These are phyloP conservation scores for Amoeboaphelidium protococcarum DNA, from an alignment of 371 early-diverging fungal species.

Conservation along the genomic window DNA sequence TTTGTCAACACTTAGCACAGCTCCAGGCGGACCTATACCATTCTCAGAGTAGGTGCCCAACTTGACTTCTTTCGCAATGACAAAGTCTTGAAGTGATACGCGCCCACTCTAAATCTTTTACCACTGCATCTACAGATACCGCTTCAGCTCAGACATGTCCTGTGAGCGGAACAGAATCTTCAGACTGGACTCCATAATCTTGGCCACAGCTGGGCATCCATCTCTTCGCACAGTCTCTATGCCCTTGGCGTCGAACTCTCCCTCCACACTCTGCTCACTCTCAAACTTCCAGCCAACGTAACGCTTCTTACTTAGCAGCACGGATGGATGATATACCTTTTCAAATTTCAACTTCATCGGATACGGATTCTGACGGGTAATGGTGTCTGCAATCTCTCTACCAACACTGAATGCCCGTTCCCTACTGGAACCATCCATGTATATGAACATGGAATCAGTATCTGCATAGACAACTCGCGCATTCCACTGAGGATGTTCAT, in stretches of 20 bases:
- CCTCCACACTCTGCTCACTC: slow-evolving; percentile 20
- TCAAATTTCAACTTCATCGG: slow-evolving; percentile 73
- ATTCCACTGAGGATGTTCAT: slow-evolving; percentile 31
- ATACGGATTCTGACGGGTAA: slow-evolving; percentile 37
- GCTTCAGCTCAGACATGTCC: slow-evolving; percentile 47
- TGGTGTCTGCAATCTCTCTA: slow-evolving; percentile 35
- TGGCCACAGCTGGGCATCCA: slow-evolving; percentile 43
- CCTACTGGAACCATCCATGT: slow-evolving; percentile 32
- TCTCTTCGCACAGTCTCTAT: slow-evolving; percentile 76
- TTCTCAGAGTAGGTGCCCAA: slow-evolving; percentile 29
- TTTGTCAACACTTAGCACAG: slow-evolving; percentile 26
- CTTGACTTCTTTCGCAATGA: slow-evolving; percentile 57
- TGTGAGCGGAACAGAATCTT: slow-evolving; percentile 50
- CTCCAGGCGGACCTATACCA: slow-evolving; percentile 38
- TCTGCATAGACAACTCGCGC: slow-evolving; percentile 70
- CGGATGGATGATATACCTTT: slow-evolving; percentile 63
- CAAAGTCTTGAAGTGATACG: slow-evolving; percentile 38
- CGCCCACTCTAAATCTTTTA: slow-evolving; percentile 32
- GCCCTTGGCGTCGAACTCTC: slow-evolving; percentile 73
- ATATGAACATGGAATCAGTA: slow-evolving; percentile 66
- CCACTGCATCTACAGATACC: slow-evolving; percentile 36
- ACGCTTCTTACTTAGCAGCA: slow-evolving; percentile 62
- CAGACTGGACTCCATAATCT: slow-evolving; percentile 38
- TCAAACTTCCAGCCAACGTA: slow-evolving; percentile 68
- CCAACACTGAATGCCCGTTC: slow-evolving; percentile 50